Evolutionary conservation across 2,329 filamentous ascomycete species (phyloP).

Genomic region (Arthrinium phaeospermum): DNA sequence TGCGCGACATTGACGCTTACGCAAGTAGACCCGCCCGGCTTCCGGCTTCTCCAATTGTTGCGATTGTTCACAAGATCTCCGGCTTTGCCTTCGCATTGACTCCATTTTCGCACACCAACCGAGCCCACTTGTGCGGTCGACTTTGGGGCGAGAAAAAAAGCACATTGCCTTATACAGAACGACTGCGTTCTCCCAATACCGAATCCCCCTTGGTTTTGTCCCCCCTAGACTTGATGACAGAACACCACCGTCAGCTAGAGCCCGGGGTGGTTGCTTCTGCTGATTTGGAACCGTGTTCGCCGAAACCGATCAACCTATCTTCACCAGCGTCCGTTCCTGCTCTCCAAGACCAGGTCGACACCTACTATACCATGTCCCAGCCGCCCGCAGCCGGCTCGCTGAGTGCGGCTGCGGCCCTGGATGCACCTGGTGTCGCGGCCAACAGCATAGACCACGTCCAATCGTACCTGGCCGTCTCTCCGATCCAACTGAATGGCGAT

Average conservation of each 20-base stretch:
- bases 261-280: slow-evolving; percentile 58
- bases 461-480: slow-evolving; percentile 6
- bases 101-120: slow-evolving; percentile 15
- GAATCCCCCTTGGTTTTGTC: background rate
- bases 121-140: slow-evolving; percentile 5
- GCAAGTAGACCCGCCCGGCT: background rate
- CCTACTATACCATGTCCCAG: slow-evolving; percentile 50
- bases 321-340: slow-evolving; percentile 54
- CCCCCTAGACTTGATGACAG: slow-evolving; percentile 47
- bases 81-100: slow-evolving; percentile 4
- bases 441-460: slow-evolving; percentile 17
- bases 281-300: slow-evolving; percentile 58
- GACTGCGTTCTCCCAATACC: background rate
- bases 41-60: background rate
- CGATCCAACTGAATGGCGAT: slow-evolving; percentile 32
- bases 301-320: slow-evolving; percentile 52
- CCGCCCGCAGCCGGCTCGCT: slow-evolving; percentile 34
- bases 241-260: slow-evolving; percentile 37
- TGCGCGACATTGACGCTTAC: slow-evolving; percentile 8
- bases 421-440: background rate
- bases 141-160: background rate
- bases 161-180: background rate
- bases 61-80: background rate
- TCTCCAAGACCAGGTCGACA: slow-evolving; percentile 59
- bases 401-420: slow-evolving; percentile 22